Evolutionary conservation across 768 basidiomycete species (phyloP).

Genomic region (Rhodotorula toruloides): DNA sequence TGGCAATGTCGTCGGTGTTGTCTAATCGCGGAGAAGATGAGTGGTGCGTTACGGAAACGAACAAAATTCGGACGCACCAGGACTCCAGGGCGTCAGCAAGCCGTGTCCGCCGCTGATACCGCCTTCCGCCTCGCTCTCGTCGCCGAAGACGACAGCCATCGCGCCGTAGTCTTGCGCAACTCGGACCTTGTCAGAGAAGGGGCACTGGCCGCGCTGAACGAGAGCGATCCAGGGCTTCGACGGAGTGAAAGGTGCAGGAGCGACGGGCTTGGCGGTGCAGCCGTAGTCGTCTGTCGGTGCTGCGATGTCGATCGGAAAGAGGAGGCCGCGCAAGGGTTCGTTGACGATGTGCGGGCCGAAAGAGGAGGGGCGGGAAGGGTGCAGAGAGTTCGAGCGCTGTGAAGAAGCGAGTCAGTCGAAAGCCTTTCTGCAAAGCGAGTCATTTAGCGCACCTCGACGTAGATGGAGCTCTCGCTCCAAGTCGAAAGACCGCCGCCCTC

Average conservation of each 20-base stretch:
- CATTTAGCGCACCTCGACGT: constrained; percentile 23
- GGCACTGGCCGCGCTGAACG: constrained; percentile 80
- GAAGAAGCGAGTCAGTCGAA: too few relatives aligned
- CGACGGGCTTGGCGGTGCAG: not conserved
- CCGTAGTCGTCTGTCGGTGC: constrained; percentile 11
- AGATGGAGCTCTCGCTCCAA: constrained; percentile 33
- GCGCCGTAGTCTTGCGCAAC: constrained; percentile 67
- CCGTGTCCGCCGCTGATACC: constrained; percentile 64
- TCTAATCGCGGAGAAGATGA: constrained; percentile 46
- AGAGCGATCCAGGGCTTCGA: constrained; percentile 70
- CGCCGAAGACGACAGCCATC: constrained; percentile 85
- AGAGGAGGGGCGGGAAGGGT: constrained; percentile 32
- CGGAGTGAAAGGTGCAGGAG: not conserved
- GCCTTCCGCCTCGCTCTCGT: constrained; percentile 57
- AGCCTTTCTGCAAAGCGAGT: not conserved
- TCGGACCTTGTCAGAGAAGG: constrained; percentile 81
- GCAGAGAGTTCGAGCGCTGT: constrained; percentile 26
- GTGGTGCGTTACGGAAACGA: not conserved
- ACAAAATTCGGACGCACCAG: constrained; percentile 55
- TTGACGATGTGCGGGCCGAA: constrained; percentile 37
- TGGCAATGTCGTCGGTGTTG: constrained; percentile 76
- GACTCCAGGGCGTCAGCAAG: constrained; percentile 76
- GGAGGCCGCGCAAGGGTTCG: constrained; percentile 15
- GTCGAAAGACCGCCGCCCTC: constrained; percentile 5
- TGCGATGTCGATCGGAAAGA: constrained; percentile 25